Evolutionary conservation across 176 grass and related monocot species (phyloP), one percentile per base, ranked within the genome.

Genomic region (Triticum timopheevii): DNA sequence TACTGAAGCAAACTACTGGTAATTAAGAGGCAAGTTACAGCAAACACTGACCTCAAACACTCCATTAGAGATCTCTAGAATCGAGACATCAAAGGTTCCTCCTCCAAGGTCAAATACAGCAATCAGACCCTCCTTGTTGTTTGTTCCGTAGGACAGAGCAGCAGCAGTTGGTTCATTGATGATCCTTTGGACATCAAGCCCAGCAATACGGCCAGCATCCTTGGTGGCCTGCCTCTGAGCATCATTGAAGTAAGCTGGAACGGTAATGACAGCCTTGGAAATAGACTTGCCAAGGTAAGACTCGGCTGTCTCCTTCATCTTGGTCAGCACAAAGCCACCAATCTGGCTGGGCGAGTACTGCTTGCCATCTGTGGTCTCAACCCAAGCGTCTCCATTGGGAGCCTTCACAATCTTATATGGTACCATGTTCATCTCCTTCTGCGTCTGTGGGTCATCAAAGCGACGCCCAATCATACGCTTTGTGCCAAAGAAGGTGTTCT

Each of bases 151-250:
- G 6, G 82, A 89, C 42, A 89, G 77, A 19, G 87, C 87, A 28
- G 87, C 87, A 78, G 87, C 87, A 84, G 87, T 84, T 22, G 87
- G 87, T n/a, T 89, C 87, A 84, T 89, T 84, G 65, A 89, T 89
- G 64, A 89, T 89, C 54, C 88, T 85, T 33, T 85, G 69, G 20
- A 89, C 82, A 61, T 89, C 88, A 81, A 89, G 88, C 2, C 82
- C 88, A 44, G 88, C 77, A 81, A 89, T 89, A 54, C 88, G 82
- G 11, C 87, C 87, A 2, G 88, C 82, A 85, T 89, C 88, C 79
- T 89, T 89, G 13, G 88, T 89, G 27, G 82, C 88, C 59, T 89
- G 88, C n/a, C 88, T 67, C 77, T 89, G 88, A 66, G 82, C 88
- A 69, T 89, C 88, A 67, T 85, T 89, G 66, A 85, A 89, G 47